A percentile compares a stretch with the other conserved stretches of the same genome.
phyloP scores from a whole-genome alignment of 306 rosid species.

The Corylus americana region DNA sequence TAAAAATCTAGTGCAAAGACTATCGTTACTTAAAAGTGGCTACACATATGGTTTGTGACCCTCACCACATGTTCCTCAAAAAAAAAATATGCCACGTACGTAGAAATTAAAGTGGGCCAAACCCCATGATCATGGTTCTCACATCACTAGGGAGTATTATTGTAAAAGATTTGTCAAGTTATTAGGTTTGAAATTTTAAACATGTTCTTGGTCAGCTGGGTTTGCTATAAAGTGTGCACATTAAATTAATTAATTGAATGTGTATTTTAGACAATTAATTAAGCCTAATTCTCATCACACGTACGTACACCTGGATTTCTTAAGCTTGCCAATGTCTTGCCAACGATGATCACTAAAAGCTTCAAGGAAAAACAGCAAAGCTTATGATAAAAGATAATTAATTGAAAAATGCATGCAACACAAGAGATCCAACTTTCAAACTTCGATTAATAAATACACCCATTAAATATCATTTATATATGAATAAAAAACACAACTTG shows the following conservation, averaged over 20 bases:
- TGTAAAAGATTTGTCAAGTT: not conserved
- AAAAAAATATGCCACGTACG: no score
- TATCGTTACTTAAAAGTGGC: no score
- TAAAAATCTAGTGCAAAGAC: no score
- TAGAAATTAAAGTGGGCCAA: no score
- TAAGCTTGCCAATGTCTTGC: not conserved
- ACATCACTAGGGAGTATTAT: not conserved
- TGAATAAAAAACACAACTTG: not conserved
- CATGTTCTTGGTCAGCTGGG: not conserved
- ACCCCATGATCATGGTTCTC: not conserved
- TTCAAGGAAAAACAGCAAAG: no score
- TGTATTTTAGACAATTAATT: not conserved
- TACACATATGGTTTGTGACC: no score
- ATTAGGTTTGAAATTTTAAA: slow-evolving; percentile 13
- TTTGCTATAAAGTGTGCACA: not conserved
- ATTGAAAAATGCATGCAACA: no score
- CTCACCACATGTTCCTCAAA: no score
- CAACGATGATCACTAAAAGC: no score
- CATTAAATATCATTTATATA: not conserved
- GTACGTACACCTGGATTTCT: not conserved
- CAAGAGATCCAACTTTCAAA: no score
- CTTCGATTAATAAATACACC: not conserved
- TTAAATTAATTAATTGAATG: not conserved
- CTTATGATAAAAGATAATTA: not conserved
- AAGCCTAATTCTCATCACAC: not conserved